These are phyloP conservation scores for Populus tomentosa DNA, from an alignment of 441 rosid species.

Conservation along the genomic window DNA sequence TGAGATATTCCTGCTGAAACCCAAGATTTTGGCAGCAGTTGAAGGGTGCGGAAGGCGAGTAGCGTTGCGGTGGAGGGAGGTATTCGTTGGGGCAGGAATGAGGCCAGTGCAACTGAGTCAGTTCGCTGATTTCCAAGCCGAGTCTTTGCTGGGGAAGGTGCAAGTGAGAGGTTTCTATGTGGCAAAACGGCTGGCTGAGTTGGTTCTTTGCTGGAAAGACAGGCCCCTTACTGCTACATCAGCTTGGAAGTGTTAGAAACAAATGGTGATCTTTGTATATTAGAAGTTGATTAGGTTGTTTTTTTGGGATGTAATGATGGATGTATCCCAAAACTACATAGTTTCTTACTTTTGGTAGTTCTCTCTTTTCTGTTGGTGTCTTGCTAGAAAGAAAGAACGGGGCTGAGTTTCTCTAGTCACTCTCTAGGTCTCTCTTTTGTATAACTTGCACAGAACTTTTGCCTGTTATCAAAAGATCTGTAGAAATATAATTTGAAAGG, in stretches of 20 bases:
- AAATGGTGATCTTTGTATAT: background rate
- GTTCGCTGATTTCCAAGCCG: conserved; percentile 80
- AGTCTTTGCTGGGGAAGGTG: conserved; percentile 64
- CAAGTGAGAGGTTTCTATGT: conserved; percentile 84
- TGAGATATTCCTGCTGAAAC: conserved; percentile 53
- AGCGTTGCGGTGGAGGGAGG: conserved; percentile 64
- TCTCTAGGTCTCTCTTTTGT: background rate
- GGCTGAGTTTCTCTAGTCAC: background rate
- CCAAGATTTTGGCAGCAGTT: conserved; percentile 57
- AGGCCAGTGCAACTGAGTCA: conserved; percentile 65
- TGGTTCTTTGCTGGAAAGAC: conserved; percentile 92
- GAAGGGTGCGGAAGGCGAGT: conserved; percentile 42
- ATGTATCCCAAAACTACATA: background rate
- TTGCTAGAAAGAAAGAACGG: background rate
- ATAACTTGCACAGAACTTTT: background rate
- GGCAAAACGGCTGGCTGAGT: conserved; percentile 77
- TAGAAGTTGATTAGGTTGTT: background rate
- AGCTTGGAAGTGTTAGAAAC: conserved; percentile 63
- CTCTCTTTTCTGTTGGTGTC: background rate
- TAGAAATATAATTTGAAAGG: background rate
- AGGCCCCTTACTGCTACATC: conserved; percentile 80
- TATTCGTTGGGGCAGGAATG: conserved; percentile 68
- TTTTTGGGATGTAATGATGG: conserved; percentile 13
- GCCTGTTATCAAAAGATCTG: background rate
- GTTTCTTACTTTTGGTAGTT: background rate